Evolutionary conservation across 75 land plant species (phyloP).

Genomic region (Isoetes taiwanensis): DNA sequence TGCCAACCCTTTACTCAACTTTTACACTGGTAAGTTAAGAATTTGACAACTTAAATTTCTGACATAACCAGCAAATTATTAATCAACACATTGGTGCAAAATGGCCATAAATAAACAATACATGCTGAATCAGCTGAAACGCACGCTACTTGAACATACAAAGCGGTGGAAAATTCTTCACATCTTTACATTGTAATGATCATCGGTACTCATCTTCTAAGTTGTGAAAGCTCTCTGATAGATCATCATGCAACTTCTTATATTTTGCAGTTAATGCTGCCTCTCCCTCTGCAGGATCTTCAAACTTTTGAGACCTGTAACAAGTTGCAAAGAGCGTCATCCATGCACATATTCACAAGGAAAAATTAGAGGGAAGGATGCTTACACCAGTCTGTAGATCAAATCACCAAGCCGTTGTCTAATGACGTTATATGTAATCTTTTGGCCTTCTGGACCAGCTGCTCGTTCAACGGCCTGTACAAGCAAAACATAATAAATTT

Average conservation of each 20-base stretch:
- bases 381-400: constrained; percentile 92
- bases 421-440: constrained; percentile 81
- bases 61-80: too few species aligned
- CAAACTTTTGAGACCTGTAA: constrained; percentile 90
- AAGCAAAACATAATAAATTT: background rate
- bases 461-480: constrained; percentile 89
- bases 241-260: constrained; percentile 72
- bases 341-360: constrained; percentile 2
- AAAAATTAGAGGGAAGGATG: constrained; percentile 11
- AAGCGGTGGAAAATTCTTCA: too few species aligned
- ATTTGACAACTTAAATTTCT: too few species aligned
- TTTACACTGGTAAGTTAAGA: too few species aligned
- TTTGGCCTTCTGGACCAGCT: constrained; percentile 95
- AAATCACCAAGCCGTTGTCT: constrained; percentile 90
- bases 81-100: too few species aligned
- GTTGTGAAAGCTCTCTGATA: constrained; percentile 72
- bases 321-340: background rate
- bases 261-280: constrained; percentile 52
- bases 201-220: constrained; percentile 81
- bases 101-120: too few species aligned
- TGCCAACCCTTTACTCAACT: too few species aligned
- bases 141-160: too few species aligned
- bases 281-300: constrained; percentile 96
- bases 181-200: too few species aligned
- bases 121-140: too few species aligned